Evolutionary conservation across 2,329 filamentous ascomycete species (phyloP), one percentile per base, ranked within the genome.

Genomic region (Botryotinia convoluta): DNA sequence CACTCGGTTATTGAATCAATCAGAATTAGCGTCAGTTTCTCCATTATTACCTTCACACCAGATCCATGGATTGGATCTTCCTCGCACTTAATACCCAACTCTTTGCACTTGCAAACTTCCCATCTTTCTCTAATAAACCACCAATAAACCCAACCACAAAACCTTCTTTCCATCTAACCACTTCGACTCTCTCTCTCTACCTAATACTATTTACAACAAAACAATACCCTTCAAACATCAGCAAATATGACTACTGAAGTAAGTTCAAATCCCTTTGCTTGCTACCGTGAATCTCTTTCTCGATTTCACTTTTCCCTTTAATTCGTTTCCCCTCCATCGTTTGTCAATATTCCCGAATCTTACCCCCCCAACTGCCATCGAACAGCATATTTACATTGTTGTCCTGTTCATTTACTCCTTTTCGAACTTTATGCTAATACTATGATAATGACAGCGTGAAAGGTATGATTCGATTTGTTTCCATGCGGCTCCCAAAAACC

Each of bases 231-330:
- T 61, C 69, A 35, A 69, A 61, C 12, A 32, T 63, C 59, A 57
- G 42, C 39, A 63, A 80, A 63, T 77, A 82, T 81, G 80, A 79
- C 81, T 60, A 79, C 77, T 69, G 81, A 82, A 80, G 81, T 82
- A 81, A 79, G 81, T 81, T 73, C 37, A 57, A 57, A 20, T 64
- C 70, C 51, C 73, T 65, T 70, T 63, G 69, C 45, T 68, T 69
- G 60, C 51, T 71, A 61, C 59, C 29, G n/a, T 54, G 12, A 9
- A 18, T n/a, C 22, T 68, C 16, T 18, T 57, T 72, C 51, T 57
- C 9, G 16, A 60, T 68, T 60, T 72, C 48, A 26, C 42, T 45
- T 72, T 72, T 68, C 63, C 61, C 51, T 67, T 65, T 29, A 60
- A 29, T 68, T 68, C 59, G 70, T 72, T 72, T 51, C 71, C 71